These are phyloP conservation scores for Solanum piurae DNA, from an alignment of 257 asterid genomes.

Conservation along the genomic window DNA sequence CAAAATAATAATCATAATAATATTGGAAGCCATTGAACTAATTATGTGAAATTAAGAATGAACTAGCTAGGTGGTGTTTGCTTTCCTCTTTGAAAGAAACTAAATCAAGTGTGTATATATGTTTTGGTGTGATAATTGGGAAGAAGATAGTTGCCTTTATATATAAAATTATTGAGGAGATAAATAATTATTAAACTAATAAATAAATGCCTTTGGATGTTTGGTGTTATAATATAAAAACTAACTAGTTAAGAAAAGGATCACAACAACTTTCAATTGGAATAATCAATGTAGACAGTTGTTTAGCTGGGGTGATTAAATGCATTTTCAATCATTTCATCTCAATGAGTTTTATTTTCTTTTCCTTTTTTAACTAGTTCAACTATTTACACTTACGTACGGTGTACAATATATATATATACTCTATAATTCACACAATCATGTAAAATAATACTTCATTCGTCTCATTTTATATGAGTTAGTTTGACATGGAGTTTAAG, in stretches of 20 bases:
- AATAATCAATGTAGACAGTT: not conserved
- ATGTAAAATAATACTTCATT: too few species aligned
- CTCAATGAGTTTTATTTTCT: not conserved
- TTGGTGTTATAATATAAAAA: not conserved
- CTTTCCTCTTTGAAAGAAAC: not conserved
- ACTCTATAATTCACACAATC: too few species aligned
- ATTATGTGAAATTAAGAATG: not conserved
- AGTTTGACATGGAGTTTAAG: too few species aligned
- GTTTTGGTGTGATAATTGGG: not conserved
- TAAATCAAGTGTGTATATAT: too few species aligned
- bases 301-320: not conserved
- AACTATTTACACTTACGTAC: not conserved
- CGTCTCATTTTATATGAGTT: too few species aligned
- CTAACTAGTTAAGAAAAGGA: not conserved
- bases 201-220: not conserved
- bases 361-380: not conserved
- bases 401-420: not conserved
- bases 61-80: not conserved
- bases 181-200: not conserved
- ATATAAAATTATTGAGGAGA: not conserved
- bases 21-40: conserved; percentile 11
- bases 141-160: not conserved
- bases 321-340: not conserved
- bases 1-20: not conserved
- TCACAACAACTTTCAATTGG: not conserved